A percentile compares a stretch with the other conserved stretches of the same genome.
These are phyloP conservation scores for Lignosus rhinocerotis DNA, from an alignment of 1,284 basidiomycete species.

Conservation along the genomic window DNA sequence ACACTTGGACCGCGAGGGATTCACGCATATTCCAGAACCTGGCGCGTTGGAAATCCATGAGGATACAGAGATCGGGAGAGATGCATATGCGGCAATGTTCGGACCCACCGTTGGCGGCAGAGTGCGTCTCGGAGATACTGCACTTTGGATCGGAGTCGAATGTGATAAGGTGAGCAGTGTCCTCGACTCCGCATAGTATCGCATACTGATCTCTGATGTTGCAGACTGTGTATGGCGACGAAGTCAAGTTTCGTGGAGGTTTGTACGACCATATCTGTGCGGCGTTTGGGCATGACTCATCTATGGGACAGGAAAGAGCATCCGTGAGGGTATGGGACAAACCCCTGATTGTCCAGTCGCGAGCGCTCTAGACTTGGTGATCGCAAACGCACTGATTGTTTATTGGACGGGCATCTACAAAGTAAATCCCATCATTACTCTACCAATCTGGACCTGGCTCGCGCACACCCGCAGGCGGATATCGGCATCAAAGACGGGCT, in stretches of 20 bases:
- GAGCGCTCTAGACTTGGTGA: conserved; percentile 86
- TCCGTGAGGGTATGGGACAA: conserved; percentile 98
- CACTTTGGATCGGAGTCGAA: conserved; percentile 93
- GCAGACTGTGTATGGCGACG: conserved; percentile 86
- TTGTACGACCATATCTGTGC: conserved; percentile 20
- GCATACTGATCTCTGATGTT: neutral
- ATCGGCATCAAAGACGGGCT: conserved; percentile 88
- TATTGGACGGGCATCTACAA: conserved; percentile 98
- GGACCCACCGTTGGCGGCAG: conserved; percentile 94
- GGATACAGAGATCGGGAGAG: conserved; percentile 60
- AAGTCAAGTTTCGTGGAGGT: conserved; percentile 98
- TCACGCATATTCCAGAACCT: conserved; percentile 64
- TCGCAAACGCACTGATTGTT: conserved; percentile 93
- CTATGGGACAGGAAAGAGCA: conserved; percentile 69
- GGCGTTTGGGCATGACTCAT: neutral
- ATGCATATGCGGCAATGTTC: conserved; percentile 87
- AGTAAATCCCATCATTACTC: conserved; percentile 43
- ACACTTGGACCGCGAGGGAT: conserved; percentile 51
- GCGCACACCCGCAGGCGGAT: conserved; percentile 67
- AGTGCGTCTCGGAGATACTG: conserved; percentile 87
- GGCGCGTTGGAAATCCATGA: conserved; percentile 47
- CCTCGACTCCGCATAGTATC: neutral
- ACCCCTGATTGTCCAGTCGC: conserved; percentile 69
- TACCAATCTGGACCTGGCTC: neutral
- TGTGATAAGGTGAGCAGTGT: conserved; percentile 65